Conservation (phyloP, 495 filamentous ascomycete species). For the Hypoxylon trugodes region DNA sequence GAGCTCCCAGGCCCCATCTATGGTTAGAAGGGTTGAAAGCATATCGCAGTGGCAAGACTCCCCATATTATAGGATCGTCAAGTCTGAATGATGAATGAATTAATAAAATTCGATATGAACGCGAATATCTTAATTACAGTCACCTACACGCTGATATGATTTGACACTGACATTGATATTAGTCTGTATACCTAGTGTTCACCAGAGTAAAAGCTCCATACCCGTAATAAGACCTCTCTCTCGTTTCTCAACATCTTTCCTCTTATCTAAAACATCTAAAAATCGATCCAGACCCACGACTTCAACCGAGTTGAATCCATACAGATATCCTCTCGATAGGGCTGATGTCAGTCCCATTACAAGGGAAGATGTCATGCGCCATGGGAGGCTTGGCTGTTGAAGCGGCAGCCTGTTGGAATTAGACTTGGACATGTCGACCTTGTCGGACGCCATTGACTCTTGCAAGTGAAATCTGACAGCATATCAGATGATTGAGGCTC, state of each 20-base stretch:
- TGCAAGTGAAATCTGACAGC: not conserved
- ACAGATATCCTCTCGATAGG: constrained; percentile 54
- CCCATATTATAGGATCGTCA: constrained; percentile 95
- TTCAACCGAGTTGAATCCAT: constrained; percentile 64
- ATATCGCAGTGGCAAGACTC: constrained; percentile 77
- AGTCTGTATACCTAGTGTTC: constrained; percentile 3
- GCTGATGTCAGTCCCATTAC: constrained; percentile 62
- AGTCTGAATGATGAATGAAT: constrained; percentile 62
- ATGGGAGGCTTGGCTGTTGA: constrained; percentile 57
- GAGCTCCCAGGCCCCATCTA: constrained; percentile 86
- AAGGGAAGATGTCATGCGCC: constrained; percentile 61
- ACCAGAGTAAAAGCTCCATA: constrained; percentile 50
- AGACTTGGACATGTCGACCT: constrained; percentile 26
- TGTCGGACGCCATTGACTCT: constrained; percentile 30
- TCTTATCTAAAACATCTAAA: constrained; percentile 74
- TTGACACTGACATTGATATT: constrained; percentile 72
- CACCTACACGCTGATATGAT: constrained; percentile 95
- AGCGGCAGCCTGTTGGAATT: constrained; percentile 25
- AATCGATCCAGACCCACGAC: constrained; percentile 78
- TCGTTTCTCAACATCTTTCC: constrained; percentile 72
- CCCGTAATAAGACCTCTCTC: constrained; percentile 85
- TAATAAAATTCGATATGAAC: not conserved
- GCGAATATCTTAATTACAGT: constrained; percentile 6
- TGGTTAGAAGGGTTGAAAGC: constrained; percentile 74
- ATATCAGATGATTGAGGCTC: constrained; percentile 21